phyloP scores from a whole-genome alignment of 768 basidiomycete species.

The Russula emetica region DNA sequence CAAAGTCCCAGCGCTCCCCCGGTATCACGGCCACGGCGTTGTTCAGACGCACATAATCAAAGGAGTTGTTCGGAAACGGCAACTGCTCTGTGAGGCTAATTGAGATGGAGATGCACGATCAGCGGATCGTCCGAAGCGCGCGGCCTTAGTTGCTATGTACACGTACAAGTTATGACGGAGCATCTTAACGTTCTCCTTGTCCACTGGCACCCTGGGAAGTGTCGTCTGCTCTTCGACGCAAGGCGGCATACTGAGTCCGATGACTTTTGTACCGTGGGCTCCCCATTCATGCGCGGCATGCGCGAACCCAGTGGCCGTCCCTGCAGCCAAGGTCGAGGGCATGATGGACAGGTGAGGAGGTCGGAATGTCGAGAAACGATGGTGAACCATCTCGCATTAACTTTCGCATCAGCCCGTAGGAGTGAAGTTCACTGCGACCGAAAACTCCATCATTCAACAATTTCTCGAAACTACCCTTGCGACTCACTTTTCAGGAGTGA shows the following conservation, averaged over 20 bases:
- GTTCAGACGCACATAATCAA: slow-evolving; percentile 73
- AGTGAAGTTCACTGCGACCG: slow-evolving; percentile 53
- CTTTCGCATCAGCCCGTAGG: slow-evolving; percentile 47
- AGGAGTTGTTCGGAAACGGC: slow-evolving; percentile 58
- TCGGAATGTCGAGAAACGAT: slow-evolving; percentile 51
- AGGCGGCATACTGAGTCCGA: slow-evolving; percentile 61
- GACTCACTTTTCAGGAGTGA: slow-evolving; percentile 15
- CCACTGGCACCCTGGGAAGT: neutral
- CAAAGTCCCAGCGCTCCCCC: slow-evolving; percentile 50
- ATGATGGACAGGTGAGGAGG: slow-evolving; percentile 44
- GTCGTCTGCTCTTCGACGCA: slow-evolving; percentile 27
- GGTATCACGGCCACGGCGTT: slow-evolving; percentile 63
- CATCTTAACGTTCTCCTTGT: slow-evolving; percentile 46
- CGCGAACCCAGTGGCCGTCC: slow-evolving; percentile 61
- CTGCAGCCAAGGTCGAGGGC: slow-evolving; percentile 80
- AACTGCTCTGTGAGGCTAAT: slow-evolving; percentile 50
- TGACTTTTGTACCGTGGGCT: slow-evolving; percentile 45
- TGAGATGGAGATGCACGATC: slow-evolving; percentile 15
- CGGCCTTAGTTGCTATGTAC: neutral
- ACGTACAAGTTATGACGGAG: slow-evolving; percentile 67
- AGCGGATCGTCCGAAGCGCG: slow-evolving; percentile 5
- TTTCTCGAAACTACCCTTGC: neutral
- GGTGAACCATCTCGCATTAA: slow-evolving; percentile 52
- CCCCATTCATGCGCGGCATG: slow-evolving; percentile 63
- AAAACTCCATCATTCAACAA: slow-evolving; percentile 23